phyloP scores from a whole-genome alignment of 2,329 filamentous ascomycete genomes.

The Xylariales sp. region DNA sequence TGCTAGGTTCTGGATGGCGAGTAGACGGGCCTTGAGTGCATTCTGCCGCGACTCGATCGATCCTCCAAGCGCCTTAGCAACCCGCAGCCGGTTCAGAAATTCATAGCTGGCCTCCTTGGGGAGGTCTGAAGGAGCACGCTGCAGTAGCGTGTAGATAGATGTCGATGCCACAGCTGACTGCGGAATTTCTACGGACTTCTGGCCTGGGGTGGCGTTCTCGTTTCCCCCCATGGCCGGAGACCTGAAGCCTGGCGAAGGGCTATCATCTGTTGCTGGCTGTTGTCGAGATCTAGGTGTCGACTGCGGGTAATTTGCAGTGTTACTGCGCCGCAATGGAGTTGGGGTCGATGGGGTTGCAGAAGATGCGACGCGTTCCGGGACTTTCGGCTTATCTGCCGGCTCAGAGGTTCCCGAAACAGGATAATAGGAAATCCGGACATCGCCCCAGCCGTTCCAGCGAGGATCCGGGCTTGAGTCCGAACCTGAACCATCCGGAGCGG shows the following conservation, averaged over 20 bases:
- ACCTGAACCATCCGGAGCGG: conserved; percentile 38
- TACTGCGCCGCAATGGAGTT: conserved; percentile 68
- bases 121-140: conserved; percentile 56
- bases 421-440: conserved; percentile 79
- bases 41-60: conserved; percentile 65
- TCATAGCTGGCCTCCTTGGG: conserved; percentile 76
- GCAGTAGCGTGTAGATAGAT: conserved; percentile 53
- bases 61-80: conserved; percentile 72
- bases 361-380: conserved; percentile 28
- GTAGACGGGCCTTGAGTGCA: conserved; percentile 73
- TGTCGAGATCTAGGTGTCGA: conserved; percentile 26
- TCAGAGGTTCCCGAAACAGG: conserved; percentile 34
- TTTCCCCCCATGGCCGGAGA: conserved; percentile 33
- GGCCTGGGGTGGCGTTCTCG: conserved; percentile 41
- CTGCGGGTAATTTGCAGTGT: conserved; percentile 46
- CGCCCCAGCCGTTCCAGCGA: conserved; percentile 74
- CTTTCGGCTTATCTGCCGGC: conserved; percentile 20
- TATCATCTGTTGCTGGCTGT: conserved; percentile 41
- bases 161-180: conserved; percentile 47
- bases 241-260: conserved; percentile 32
- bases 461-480: conserved; percentile 20
- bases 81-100: conserved; percentile 74
- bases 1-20: conserved; percentile 86
- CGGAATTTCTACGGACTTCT: conserved; percentile 62
- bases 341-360: conserved; percentile 62